Evolutionary conservation across 208 protist species (phyloP).

Genomic region (Phytomonas francai): DNA sequence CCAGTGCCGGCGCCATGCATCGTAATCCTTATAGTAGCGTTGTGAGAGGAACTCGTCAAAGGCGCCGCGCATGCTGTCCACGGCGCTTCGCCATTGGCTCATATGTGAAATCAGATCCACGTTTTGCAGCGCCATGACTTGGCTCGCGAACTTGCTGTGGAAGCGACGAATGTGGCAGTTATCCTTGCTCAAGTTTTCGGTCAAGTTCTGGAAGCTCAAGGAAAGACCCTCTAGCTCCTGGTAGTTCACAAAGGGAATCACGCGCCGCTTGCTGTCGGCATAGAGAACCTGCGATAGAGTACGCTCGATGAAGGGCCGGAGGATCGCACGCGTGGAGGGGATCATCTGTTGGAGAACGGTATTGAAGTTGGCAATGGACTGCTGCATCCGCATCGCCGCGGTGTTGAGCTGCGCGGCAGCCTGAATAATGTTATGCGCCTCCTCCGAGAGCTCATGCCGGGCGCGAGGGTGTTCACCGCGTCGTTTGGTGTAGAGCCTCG

Average conservation of each 20-base stretch:
- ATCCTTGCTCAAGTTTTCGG: conserved; percentile 69
- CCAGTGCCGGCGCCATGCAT: conserved; percentile 91
- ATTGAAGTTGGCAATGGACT: conserved; percentile 81
- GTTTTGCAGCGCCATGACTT: conserved; percentile 79
- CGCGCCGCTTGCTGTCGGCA: conserved; percentile 25
- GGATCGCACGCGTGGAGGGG: conserved; percentile 64
- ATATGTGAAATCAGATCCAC: conserved; percentile 87
- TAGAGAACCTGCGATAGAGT: conserved; percentile 58
- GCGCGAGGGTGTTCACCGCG: neutral
- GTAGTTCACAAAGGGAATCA: conserved; percentile 58
- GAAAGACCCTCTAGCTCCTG: conserved; percentile 79
- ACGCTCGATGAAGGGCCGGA: conserved; percentile 40
- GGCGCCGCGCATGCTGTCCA: conserved; percentile 77
- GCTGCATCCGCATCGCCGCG: conserved; percentile 51
- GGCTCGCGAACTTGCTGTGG: conserved; percentile 74
- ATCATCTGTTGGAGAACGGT: conserved; percentile 70
- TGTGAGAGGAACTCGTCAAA: conserved; percentile 80
- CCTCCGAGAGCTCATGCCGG: conserved; percentile 19
- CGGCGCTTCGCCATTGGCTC: conserved; percentile 87
- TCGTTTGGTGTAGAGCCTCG: neutral
- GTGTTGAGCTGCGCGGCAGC: conserved; percentile 50
- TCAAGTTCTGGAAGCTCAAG: conserved; percentile 76
- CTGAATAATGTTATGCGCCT: conserved; percentile 32
- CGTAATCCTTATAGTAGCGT: conserved; percentile 71
- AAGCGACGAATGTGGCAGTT: conserved; percentile 84